Conservation (phyloP, 2,329 filamentous ascomycete genomes). For the Ascochyta koolunga region DNA sequence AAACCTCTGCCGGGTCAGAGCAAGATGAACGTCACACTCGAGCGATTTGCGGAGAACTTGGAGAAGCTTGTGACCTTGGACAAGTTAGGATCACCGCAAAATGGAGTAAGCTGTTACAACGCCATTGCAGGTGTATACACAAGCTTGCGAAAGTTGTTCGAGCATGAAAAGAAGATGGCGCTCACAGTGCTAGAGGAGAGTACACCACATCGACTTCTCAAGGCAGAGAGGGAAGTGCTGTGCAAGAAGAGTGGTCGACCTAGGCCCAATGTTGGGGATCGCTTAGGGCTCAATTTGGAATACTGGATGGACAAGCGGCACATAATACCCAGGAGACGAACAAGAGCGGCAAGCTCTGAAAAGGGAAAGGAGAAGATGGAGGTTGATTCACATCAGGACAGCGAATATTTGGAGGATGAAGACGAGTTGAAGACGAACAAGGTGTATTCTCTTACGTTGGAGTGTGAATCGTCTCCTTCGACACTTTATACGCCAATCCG, state of each 20-base stretch:
- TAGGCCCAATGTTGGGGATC: slow-evolving; percentile 70
- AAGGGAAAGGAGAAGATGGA: slow-evolving; percentile 49
- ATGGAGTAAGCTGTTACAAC: slow-evolving; percentile 73
- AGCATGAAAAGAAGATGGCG: slow-evolving; percentile 66
- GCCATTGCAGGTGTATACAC: slow-evolving; percentile 75
- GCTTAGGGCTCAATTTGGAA: slow-evolving; percentile 73
- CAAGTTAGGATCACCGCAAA: slow-evolving; percentile 70
- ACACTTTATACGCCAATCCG: slow-evolving; percentile 66
- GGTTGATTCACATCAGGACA: slow-evolving; percentile 30
- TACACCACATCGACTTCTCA: slow-evolving; percentile 54
- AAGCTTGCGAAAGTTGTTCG: slow-evolving; percentile 71
- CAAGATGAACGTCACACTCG: slow-evolving; percentile 72
- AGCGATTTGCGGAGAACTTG: slow-evolving; percentile 73
- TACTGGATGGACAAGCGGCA: slow-evolving; percentile 75
- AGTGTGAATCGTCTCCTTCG: slow-evolving; percentile 60
- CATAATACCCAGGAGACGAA: slow-evolving; percentile 40
- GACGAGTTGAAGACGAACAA: slow-evolving; percentile 51
- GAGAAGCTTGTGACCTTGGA: slow-evolving; percentile 73
- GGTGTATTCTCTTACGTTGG: slow-evolving; percentile 73
- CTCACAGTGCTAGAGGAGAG: slow-evolving; percentile 36
- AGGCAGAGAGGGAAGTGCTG: slow-evolving; percentile 64
- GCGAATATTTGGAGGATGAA: slow-evolving; percentile 37
- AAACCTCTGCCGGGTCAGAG: slow-evolving; percentile 64
- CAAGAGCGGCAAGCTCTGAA: slow-evolving; percentile 40
- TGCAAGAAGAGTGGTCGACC: slow-evolving; percentile 74